Percentiles rank a stretch among this genome's conserved stretches.
These are phyloP conservation scores for Candida berthetii DNA, from an alignment of 805 yeast species.

Conservation along the genomic window DNA sequence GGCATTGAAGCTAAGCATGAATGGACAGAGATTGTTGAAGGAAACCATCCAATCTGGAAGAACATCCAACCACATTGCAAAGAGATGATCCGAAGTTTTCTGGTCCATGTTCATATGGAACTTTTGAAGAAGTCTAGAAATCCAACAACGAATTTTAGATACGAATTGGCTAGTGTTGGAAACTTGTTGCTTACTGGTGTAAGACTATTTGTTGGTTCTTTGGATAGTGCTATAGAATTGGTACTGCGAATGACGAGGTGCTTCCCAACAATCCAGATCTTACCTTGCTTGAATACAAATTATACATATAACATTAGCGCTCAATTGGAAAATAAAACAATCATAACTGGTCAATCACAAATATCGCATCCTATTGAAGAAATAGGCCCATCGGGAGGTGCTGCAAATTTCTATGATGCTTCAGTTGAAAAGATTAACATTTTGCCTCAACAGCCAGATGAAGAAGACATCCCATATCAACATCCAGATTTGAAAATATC, in stretches of 20 bases:
- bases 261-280: constrained; percentile 44
- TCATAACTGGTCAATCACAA: constrained; percentile 87
- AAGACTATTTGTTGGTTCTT: constrained; percentile 73
- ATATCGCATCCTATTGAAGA: constrained; percentile 74
- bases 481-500: constrained; percentile 75
- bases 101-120: constrained; percentile 76
- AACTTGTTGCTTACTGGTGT: constrained; percentile 80
- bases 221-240: constrained; percentile 79
- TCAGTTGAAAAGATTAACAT: constrained; percentile 4
- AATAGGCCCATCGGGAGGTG: constrained; percentile 9
- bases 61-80: constrained; percentile 49
- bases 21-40: constrained; percentile 79
- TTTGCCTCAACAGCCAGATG: constrained; percentile 16
- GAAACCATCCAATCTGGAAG: constrained; percentile 66
- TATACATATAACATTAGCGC: constrained; percentile 88
- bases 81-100: constrained; percentile 70
- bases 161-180: constrained; percentile 78
- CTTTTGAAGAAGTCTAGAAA: constrained; percentile 59
- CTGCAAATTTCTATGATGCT: constrained; percentile 9
- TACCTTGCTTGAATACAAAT: constrained; percentile 81
- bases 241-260: constrained; percentile 59
- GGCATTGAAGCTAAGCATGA: constrained; percentile 51
- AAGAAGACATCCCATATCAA: constrained; percentile 62
- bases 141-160: constrained; percentile 53
- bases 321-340: constrained; percentile 54